These are phyloP conservation scores for Boletus vermiculosoides DNA, from an alignment of 768 basidiomycete species.

Conservation along the genomic window DNA sequence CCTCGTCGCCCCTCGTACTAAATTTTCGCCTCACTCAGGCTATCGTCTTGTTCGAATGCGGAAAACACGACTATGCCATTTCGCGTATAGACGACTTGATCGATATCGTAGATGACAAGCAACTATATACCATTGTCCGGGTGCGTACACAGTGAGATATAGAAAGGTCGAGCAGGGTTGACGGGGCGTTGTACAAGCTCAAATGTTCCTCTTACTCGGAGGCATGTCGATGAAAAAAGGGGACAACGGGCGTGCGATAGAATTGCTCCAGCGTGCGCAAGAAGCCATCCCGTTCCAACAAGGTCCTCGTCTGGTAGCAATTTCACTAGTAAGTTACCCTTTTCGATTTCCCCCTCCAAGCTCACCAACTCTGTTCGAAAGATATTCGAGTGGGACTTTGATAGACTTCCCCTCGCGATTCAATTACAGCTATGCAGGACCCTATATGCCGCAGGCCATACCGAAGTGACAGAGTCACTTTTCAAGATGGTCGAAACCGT, in stretches of 20 bases:
- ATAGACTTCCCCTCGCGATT: neutral
- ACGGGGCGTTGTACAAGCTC: neutral
- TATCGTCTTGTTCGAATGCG: neutral
- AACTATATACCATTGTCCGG: neutral
- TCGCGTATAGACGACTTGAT: neutral
- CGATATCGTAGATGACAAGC: neutral
- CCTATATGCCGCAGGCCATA: neutral
- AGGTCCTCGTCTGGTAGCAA: neutral
- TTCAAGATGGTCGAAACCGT: neutral
- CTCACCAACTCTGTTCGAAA: neutral
- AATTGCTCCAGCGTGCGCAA: neutral
- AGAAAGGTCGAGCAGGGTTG: neutral
- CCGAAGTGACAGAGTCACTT: neutral
- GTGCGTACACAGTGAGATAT: neutral
- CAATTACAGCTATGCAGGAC: neutral
- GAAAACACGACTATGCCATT: neutral
- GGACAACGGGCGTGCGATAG: neutral
- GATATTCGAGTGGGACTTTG: conserved; percentile 11
- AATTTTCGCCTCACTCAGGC: neutral
- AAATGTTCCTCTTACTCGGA: neutral
- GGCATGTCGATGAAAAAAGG: neutral
- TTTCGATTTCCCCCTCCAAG: neutral
- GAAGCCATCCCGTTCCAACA: neutral
- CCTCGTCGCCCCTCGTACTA: neutral
- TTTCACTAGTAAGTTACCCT: neutral